Evolutionary conservation across 2,329 filamentous ascomycete species (phyloP).

Genomic region (Ceratocystis lukuohia): DNA sequence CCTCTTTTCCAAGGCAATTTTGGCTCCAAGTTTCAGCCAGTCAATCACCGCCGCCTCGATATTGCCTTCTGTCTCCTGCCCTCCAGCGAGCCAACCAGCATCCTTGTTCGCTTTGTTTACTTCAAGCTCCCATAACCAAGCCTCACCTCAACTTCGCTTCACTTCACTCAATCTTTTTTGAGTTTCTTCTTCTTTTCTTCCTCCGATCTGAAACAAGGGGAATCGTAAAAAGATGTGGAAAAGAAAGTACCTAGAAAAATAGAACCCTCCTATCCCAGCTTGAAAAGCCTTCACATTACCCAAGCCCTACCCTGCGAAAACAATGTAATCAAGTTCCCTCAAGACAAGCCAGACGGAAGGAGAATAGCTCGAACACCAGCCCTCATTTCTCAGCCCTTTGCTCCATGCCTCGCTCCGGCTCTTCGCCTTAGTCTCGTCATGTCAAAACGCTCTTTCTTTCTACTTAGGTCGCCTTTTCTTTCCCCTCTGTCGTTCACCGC

Average conservation of each 20-base stretch:
- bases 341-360: too few relatives aligned
- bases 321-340: too few relatives aligned
- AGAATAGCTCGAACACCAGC: too few relatives aligned
- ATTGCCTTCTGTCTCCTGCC: not conserved
- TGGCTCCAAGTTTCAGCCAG: not conserved
- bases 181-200: not conserved
- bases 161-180: not conserved
- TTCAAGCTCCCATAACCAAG: not conserved
- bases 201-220: not conserved
- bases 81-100: not conserved
- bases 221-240: not conserved
- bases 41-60: not conserved
- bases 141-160: not conserved
- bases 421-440: not conserved
- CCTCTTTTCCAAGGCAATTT: too few relatives aligned
- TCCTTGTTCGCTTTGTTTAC: not conserved
- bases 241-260: not conserved
- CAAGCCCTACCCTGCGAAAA: too few relatives aligned
- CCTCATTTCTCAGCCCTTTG: too few relatives aligned
- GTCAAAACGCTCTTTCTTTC: not conserved
- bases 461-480: not conserved
- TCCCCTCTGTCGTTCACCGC: not conserved
- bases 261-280: not conserved
- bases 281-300: not conserved
- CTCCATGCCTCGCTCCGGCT: too few relatives aligned